Percentiles rank a stretch among this genome's conserved stretches.
Conservation (phyloP, 2,329 filamentous ascomycete species). For the Cercospora canescens region DNA sequence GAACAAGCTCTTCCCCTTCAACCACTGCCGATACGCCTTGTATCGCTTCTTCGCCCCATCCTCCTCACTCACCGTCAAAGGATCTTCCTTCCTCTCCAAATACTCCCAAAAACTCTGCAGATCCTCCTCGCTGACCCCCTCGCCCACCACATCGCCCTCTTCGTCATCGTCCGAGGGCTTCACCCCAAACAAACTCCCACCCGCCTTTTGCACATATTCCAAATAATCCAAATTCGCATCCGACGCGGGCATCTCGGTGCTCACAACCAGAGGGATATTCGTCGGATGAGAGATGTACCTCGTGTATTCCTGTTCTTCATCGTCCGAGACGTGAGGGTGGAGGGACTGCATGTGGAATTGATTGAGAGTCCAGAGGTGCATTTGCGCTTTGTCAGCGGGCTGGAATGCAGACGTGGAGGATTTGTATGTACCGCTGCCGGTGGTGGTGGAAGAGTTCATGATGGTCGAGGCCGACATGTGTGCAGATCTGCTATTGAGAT, state of each 20-base stretch:
- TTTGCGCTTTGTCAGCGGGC: conserved; percentile 74
- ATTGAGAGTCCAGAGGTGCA: conserved; percentile 84
- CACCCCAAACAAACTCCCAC: conserved; percentile 55
- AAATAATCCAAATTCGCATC: conserved; percentile 66
- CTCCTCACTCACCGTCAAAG: conserved; percentile 82
- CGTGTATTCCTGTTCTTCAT: conserved; percentile 82
- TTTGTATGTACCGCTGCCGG: not conserved
- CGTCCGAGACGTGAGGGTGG: conserved; percentile 74
- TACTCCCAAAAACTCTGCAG: conserved; percentile 74
- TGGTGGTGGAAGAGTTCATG: not conserved
- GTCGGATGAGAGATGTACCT: conserved; percentile 88
- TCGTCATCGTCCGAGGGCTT: conserved; percentile 33
- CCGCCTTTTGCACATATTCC: conserved; percentile 73
- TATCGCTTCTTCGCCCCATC: conserved; percentile 92
- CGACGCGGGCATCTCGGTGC: conserved; percentile 60
- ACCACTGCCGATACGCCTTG: conserved; percentile 94
- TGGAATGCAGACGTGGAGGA: conserved; percentile 32
- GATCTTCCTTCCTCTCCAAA: conserved; percentile 75
- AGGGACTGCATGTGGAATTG: conserved; percentile 84
- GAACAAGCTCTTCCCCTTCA: conserved; percentile 90
- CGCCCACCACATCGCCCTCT: conserved; percentile 46
- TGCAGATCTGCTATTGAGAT: conserved; percentile 34
- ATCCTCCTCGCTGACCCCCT: conserved; percentile 61
- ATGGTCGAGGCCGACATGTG: conserved; percentile 18
- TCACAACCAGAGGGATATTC: conserved; percentile 75